phyloP scores from a whole-genome alignment of 495 filamentous ascomycete species.

The Talaromyces liani region DNA sequence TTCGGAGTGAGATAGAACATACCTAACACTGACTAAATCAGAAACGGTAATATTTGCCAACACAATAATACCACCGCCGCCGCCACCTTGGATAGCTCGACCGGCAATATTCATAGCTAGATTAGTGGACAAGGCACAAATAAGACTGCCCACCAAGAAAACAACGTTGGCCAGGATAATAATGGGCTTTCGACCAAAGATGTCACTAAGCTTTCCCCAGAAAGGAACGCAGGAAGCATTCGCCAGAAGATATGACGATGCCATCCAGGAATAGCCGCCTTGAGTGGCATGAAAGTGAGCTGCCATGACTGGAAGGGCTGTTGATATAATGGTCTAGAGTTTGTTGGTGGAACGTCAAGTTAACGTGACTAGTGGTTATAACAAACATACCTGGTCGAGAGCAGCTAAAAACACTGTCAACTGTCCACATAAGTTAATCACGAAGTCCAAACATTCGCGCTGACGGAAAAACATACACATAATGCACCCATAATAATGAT shows the following conservation, averaged over 20 bases:
- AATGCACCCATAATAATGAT: conserved; percentile 42
- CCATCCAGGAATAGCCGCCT: conserved; percentile 72
- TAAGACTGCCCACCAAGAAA: conserved; percentile 70
- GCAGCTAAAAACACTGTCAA: conserved; percentile 46
- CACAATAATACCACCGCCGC: conserved; percentile 73
- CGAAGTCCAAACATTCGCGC: not conserved
- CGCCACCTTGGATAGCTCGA: conserved; percentile 74
- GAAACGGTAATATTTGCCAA: conserved; percentile 76
- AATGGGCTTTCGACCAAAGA: conserved; percentile 79
- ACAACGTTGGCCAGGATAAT: conserved; percentile 62
- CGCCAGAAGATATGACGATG: conserved; percentile 61
- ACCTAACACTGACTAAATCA: conserved; percentile 70
- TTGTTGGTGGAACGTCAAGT: conserved; percentile 1
- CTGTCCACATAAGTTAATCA: conserved; percentile 18
- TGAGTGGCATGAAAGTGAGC: conserved; percentile 51
- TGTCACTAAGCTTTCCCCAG: conserved; percentile 82
- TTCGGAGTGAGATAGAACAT: conserved; percentile 2
- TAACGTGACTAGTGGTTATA: not conserved
- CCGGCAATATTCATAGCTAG: conserved; percentile 71
- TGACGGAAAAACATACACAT: conserved; percentile 31
- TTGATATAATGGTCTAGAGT: conserved; percentile 43
- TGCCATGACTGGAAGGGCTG: conserved; percentile 56
- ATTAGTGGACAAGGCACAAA: conserved; percentile 58
- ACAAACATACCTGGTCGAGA: conserved; percentile 39
- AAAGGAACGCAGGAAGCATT: conserved; percentile 60